Evolutionary conservation across 352 stramenopile genomes (phyloP).

Genomic region (Aphanomyces astaci): DNA sequence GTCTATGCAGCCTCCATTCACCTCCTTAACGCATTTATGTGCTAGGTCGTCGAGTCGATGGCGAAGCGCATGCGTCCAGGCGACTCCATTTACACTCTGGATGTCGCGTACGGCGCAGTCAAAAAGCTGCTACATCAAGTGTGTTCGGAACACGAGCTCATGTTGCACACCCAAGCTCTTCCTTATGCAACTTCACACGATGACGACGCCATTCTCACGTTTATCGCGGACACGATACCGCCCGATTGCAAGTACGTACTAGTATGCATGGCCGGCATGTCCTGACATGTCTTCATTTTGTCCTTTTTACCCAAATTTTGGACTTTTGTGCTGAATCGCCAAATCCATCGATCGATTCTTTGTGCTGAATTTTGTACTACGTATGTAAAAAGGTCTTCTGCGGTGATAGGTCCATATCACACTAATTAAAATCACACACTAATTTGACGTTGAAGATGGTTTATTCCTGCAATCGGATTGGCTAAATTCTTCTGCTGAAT

Average conservation of each 20-base stretch:
- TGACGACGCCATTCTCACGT: slow-evolving; percentile 38
- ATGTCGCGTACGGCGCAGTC: slow-evolving; percentile 77
- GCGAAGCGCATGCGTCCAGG: background rate
- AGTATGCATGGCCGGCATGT: slow-evolving; percentile 26
- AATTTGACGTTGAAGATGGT: too few species aligned
- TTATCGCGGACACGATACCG: slow-evolving; percentile 31
- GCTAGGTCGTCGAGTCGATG: slow-evolving; percentile 4
- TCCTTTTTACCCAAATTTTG: too few species aligned
- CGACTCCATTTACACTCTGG: slow-evolving; percentile 15
- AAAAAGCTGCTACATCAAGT: slow-evolving; percentile 81
- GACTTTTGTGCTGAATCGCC: too few species aligned
- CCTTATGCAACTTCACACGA: slow-evolving; percentile 56
- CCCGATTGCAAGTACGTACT: slow-evolving; percentile 5
- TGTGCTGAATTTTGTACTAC: too few species aligned
- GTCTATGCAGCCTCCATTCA: background rate
- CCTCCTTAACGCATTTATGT: background rate
- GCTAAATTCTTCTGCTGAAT: too few species aligned
- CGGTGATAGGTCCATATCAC: too few species aligned
- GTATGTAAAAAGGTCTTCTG: too few species aligned
- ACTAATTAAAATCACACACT: too few species aligned
- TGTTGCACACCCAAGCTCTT: slow-evolving; percentile 51
- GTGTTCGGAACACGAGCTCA: slow-evolving; percentile 24
- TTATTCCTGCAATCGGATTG: too few species aligned
- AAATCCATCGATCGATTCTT: too few species aligned
- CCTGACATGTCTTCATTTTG: too few species aligned